phyloP scores from a whole-genome alignment of 2,329 filamentous ascomycete species.

The Colletotrichum abscissum region DNA sequence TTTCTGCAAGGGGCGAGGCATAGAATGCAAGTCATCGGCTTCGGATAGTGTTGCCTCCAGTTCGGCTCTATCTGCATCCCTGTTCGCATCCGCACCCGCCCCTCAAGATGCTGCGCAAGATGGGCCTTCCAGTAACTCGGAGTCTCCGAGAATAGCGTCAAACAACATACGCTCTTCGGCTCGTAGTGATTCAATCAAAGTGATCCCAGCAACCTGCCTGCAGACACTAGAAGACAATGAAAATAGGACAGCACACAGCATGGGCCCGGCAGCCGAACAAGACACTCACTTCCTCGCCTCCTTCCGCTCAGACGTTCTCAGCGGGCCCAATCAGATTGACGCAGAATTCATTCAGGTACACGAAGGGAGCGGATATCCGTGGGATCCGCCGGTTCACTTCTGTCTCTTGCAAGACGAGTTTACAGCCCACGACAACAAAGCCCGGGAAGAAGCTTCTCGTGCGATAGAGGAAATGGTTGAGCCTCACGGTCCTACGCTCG shows the following conservation, averaged over 20 bases:
- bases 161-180: not conserved
- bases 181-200: not conserved
- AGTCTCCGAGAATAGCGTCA: not conserved
- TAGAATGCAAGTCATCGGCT: slow-evolving; percentile 47
- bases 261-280: slow-evolving; percentile 58
- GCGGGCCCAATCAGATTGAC: slow-evolving; percentile 53
- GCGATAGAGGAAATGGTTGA: slow-evolving; percentile 55
- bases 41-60: not conserved
- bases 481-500: slow-evolving; percentile 52
- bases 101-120: not conserved
- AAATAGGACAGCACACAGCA: slow-evolving; percentile 55
- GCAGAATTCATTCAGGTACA: slow-evolving; percentile 57
- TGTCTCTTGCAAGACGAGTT: slow-evolving; percentile 56
- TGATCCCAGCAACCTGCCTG: not conserved
- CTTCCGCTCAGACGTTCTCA: slow-evolving; percentile 58
- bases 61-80: not conserved
- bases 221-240: slow-evolving; percentile 55
- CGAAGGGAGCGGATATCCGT: slow-evolving; percentile 45
- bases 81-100: not conserved
- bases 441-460: slow-evolving; percentile 51
- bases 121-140: not conserved
- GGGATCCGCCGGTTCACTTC: slow-evolving; percentile 57
- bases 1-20: slow-evolving; percentile 48
- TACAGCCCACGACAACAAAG: slow-evolving; percentile 53
- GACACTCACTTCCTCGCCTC: slow-evolving; percentile 58